Evolutionary conservation across 1,284 basidiomycete species (phyloP), one percentile per base, ranked within the genome.

Genomic region (Moniliophthora roreri): DNA sequence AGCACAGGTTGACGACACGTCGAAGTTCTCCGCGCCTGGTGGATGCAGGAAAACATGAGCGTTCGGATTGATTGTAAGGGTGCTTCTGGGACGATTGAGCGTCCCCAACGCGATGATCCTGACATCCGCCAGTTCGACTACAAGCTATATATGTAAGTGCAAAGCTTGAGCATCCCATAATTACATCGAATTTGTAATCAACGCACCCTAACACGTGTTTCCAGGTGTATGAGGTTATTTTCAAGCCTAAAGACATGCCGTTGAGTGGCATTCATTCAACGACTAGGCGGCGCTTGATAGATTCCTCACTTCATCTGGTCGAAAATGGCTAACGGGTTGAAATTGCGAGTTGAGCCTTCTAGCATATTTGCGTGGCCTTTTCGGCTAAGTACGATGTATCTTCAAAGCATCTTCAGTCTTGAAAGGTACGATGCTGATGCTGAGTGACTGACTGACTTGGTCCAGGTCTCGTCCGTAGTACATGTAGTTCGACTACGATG

Each of bases 381-480:
- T 35, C 86, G 81, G 60, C 87, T 89, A 52, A 91, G 66, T 36
- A 85, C 77, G 54, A 91, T 76, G 59, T 88, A 90, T 63, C 87
- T 90, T 55, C 53, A 41, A 44, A 50, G 21, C 39, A 55, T 26
- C 54, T 36, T 18, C 42, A 38, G 32, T 39, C 18, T 36, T 36
- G 53, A 26, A 35, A 38, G n/a, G 18, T 50, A 26, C 21, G 48
- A 44, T 32, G 28, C 42, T 56, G 51, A 55, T 52, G 41, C 42
- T 10, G 61, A 24, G 35, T 45, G 35, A 39, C 75, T 45, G 35
- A 39, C 75, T 58, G 63, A 90, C 85, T 83, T 89, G 42, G 88
- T 91, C 89, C 89, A 91, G 20, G 87, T 74, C 69, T 91, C 89
- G 59, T 89, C 87, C 5, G 79, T 67, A n/a, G 87, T 89, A 63